phyloP scores from a whole-genome alignment of 2,329 filamentous ascomycete species.

The Scedosporium aurantiacum region DNA sequence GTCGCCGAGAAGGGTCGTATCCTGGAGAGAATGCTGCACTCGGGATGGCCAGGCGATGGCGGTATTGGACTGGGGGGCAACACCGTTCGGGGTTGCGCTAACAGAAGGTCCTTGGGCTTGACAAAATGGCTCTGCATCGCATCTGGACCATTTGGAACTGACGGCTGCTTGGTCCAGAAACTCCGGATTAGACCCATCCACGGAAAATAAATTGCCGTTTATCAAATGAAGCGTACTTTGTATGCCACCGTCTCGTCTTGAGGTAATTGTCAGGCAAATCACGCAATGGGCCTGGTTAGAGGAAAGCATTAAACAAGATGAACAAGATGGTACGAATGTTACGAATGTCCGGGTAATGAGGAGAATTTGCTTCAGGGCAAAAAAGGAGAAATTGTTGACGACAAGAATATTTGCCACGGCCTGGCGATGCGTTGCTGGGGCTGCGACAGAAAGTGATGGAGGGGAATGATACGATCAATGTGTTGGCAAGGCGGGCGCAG shows the following conservation, averaged over 20 bases:
- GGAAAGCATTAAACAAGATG: background rate
- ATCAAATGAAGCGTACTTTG: background rate
- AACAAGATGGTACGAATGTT: too few species aligned
- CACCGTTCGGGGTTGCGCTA: background rate
- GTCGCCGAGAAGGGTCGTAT: background rate
- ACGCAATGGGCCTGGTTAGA: background rate
- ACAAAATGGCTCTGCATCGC: background rate
- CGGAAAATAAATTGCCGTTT: background rate
- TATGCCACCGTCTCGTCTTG: background rate
- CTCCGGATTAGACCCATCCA: background rate
- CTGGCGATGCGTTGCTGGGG: too few species aligned
- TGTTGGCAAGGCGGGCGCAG: too few species aligned
- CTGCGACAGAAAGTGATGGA: too few species aligned
- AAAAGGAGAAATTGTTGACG: background rate
- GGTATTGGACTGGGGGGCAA: too few species aligned
- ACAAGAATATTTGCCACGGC: background rate
- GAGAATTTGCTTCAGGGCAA: background rate
- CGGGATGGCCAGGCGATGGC: background rate
- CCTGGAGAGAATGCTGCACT: background rate
- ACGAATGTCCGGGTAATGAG: background rate
- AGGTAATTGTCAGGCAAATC: background rate
- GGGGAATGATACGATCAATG: too few species aligned
- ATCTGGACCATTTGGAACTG: background rate
- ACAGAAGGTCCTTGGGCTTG: background rate
- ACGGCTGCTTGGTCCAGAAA: background rate